Evolutionary conservation across 176 grass and related monocot species (phyloP).

Genomic region (Triticum monococcum): DNA sequence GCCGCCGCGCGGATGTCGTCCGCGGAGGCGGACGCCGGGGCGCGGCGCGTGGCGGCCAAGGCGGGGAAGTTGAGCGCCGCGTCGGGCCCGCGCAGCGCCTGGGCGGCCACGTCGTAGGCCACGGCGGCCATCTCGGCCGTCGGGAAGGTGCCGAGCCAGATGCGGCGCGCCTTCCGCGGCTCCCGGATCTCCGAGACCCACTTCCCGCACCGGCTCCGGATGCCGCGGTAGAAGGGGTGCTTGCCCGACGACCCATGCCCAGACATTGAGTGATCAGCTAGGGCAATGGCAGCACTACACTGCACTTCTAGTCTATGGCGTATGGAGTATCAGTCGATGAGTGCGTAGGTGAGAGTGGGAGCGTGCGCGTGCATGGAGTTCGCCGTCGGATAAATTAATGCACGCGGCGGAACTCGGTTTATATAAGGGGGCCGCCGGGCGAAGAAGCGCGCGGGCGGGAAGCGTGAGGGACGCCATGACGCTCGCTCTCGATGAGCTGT

Average conservation of each 20-base stretch:
- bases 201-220: conserved; percentile 85
- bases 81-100: conserved; percentile 63
- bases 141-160: conserved; percentile 97
- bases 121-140: conserved; percentile 93
- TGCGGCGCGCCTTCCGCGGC: conserved; percentile 79
- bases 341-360: background rate
- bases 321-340: background rate
- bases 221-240: conserved; percentile 79
- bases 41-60: conserved; percentile 40
- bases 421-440: conserved; percentile 31
- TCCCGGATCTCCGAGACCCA: conserved; percentile 99
- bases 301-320: no score
- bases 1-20: conserved; percentile 77
- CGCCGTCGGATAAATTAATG: background rate
- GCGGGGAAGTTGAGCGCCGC: conserved; percentile 79
- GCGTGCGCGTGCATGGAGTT: conserved; percentile 11
- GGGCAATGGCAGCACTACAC: background rate
- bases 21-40: conserved; percentile 58
- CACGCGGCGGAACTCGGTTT: conserved; percentile 12
- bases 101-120: conserved; percentile 85
- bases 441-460: conserved; percentile 10
- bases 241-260: conserved; percentile 39
- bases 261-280: conserved; percentile 28
- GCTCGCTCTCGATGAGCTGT: conserved; percentile 42
- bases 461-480: conserved; percentile 41